A percentile compares a stretch with the other conserved stretches of the same genome.
phyloP scores from a whole-genome alignment of 164 flowering plant species.

The Vitis riparia region DNA sequence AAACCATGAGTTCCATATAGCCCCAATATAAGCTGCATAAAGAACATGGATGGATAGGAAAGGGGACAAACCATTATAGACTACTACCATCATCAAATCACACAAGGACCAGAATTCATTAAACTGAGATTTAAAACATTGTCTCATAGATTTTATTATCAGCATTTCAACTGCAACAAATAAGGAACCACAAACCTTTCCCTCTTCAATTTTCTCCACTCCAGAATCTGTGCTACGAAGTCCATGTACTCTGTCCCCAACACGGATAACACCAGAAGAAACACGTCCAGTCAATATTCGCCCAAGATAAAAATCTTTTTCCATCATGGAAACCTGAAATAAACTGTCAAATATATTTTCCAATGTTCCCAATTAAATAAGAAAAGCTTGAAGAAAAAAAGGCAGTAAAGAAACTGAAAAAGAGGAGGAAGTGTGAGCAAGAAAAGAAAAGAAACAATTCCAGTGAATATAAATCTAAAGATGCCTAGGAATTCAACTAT shows the following conservation, averaged over 20 bases:
- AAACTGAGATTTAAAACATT: no score
- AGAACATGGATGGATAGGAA: no score
- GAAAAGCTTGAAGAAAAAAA: no score
- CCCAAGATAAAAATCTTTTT: constrained; percentile 85
- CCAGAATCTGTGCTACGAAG: constrained; percentile 63
- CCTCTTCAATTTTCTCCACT: constrained; percentile 86
- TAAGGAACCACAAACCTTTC: constrained; percentile 61
- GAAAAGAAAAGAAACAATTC: no score
- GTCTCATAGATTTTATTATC: neutral
- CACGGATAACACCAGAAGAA: constrained; percentile 68
- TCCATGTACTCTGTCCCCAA: constrained; percentile 89
- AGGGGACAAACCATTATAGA: no score
- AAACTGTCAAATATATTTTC: constrained; percentile 36
- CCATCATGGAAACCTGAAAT: constrained; percentile 99
- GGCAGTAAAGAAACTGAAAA: no score
- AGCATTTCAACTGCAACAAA: neutral
- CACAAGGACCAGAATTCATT: no score
- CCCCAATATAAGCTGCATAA: neutral
- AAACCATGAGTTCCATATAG: neutral
- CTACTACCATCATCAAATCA: no score
- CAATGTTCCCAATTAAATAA: neutral
- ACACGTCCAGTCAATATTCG: constrained; percentile 93
- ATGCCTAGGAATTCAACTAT: neutral
- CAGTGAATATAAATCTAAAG: no score
- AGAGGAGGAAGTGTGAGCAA: no score